Evolutionary conservation across 2,329 filamentous ascomycete species (phyloP).

Genomic region (Corynespora cassiicola): DNA sequence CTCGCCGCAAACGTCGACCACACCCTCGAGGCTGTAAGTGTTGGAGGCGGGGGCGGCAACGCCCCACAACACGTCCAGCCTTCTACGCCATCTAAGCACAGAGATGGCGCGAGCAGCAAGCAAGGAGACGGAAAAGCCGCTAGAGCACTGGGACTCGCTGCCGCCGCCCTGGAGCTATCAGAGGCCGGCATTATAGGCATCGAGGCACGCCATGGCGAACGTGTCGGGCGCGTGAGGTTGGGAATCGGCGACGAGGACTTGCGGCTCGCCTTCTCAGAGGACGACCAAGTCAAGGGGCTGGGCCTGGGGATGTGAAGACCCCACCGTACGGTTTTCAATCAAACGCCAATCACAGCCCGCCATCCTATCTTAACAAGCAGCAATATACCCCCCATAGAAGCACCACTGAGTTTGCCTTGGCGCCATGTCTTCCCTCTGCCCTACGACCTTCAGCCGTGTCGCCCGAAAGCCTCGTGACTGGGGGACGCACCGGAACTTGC

Average conservation of each 20-base stretch:
- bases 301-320: slow-evolving; percentile 49
- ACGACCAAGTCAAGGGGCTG: slow-evolving; percentile 82
- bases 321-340: too few relatives aligned
- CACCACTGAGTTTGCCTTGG: too few relatives aligned
- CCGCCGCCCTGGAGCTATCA: slow-evolving; percentile 80
- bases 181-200: slow-evolving; percentile 88
- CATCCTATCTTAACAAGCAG: too few relatives aligned
- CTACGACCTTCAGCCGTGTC: too few relatives aligned
- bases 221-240: slow-evolving; percentile 85
- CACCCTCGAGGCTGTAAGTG: slow-evolving; percentile 10
- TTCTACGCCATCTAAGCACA: slow-evolving; percentile 22
- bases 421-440: too few relatives aligned
- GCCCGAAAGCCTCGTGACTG: too few relatives aligned
- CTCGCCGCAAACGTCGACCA: slow-evolving; percentile 50
- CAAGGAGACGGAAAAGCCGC: slow-evolving; percentile 46
- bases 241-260: slow-evolving; percentile 92
- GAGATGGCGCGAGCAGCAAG: slow-evolving; percentile 24
- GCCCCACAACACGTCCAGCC: slow-evolving; percentile 13
- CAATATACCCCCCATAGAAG: too few relatives aligned
- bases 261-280: slow-evolving; percentile 83
- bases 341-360: too few relatives aligned
- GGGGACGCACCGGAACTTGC: too few relatives aligned
- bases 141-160: slow-evolving; percentile 64
- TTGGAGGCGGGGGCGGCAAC: slow-evolving; percentile 10
- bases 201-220: slow-evolving; percentile 78